These are phyloP conservation scores for Phanerochaete carnosa DNA, from an alignment of 768 basidiomycete species.

Conservation along the genomic window DNA sequence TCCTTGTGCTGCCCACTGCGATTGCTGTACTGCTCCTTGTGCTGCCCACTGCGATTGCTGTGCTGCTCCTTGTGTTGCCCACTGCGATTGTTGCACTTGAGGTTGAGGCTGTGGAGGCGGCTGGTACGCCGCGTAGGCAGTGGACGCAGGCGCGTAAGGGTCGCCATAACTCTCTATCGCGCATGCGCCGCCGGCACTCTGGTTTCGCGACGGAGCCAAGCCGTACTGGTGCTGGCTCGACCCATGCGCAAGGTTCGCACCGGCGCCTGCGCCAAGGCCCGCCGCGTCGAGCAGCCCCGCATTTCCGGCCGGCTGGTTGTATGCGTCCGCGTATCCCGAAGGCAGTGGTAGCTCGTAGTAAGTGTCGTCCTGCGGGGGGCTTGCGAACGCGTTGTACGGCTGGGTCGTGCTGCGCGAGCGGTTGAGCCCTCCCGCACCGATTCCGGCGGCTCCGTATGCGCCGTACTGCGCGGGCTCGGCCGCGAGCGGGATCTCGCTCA, in stretches of 20 bases:
- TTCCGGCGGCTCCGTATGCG: no score
- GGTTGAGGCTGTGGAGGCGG: background rate
- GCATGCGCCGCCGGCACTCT: constrained; percentile 12
- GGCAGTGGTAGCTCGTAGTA: constrained; percentile 5
- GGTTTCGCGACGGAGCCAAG: no score
- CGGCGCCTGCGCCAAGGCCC: constrained; percentile 19
- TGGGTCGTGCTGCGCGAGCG: constrained; percentile 28
- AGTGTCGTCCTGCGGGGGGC: constrained; percentile 18
- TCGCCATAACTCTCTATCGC: constrained; percentile 8
- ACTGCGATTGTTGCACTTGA: background rate
- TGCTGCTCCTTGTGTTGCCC: background rate
- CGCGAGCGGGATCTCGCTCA: constrained; percentile 43
- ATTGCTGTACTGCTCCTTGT: background rate
- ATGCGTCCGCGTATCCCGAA: constrained; percentile 6
- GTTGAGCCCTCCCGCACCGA: constrained; percentile 32
- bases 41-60: background rate
- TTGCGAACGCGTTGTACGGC: constrained; percentile 39
- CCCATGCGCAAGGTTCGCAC: constrained; percentile 9
- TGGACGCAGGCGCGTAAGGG: constrained; percentile 9
- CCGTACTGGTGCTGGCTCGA: constrained; percentile 7
- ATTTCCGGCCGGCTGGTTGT: constrained; percentile 6
- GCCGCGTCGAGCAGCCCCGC: constrained; percentile 23
- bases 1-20: background rate
- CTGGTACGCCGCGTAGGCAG: constrained; percentile 7
- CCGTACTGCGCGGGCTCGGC: constrained; percentile 33